Evolutionary conservation across 495 filamentous ascomycete species (phyloP).

Genomic region (Entonaema liquescens): DNA sequence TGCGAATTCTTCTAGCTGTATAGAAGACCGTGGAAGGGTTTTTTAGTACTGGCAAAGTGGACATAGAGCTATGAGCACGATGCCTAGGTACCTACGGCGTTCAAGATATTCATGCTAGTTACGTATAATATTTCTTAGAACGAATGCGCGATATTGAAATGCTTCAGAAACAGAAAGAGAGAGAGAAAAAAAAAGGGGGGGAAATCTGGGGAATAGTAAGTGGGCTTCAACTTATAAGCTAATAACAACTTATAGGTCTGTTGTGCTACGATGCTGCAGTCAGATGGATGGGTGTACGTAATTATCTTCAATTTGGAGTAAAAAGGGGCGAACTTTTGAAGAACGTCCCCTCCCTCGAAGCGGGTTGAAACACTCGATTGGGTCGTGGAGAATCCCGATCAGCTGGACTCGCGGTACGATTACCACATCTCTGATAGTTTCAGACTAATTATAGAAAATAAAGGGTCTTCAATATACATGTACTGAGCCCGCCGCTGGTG

Average conservation of each 20-base stretch:
- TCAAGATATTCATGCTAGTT: no score
- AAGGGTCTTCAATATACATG: neutral
- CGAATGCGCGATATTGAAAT: no score
- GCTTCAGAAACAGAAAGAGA: no score
- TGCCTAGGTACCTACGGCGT: neutral
- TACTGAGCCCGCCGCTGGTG: neutral
- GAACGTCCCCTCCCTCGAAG: neutral
- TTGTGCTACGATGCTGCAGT: neutral
- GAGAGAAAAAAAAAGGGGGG: no score
- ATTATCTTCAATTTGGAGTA: neutral
- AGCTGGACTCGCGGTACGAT: constrained; percentile 11
- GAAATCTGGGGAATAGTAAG: no score
- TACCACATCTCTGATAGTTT: constrained; percentile 1
- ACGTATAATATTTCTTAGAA: no score
- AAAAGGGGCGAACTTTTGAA: neutral
- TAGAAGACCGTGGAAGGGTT: neutral
- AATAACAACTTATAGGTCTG: neutral
- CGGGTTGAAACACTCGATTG: neutral
- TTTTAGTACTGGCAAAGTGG: neutral
- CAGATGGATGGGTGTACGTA: neutral
- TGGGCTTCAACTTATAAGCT: no score
- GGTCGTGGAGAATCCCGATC: constrained; percentile 3
- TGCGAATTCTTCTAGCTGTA: neutral
- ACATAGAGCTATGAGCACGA: no score
- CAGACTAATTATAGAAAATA: constrained; percentile 1